Percentiles rank a stretch among this genome's conserved stretches.
These are phyloP conservation scores for Plasmopara halstedii DNA, from an alignment of 352 stramenopile genomes.

Conservation along the genomic window DNA sequence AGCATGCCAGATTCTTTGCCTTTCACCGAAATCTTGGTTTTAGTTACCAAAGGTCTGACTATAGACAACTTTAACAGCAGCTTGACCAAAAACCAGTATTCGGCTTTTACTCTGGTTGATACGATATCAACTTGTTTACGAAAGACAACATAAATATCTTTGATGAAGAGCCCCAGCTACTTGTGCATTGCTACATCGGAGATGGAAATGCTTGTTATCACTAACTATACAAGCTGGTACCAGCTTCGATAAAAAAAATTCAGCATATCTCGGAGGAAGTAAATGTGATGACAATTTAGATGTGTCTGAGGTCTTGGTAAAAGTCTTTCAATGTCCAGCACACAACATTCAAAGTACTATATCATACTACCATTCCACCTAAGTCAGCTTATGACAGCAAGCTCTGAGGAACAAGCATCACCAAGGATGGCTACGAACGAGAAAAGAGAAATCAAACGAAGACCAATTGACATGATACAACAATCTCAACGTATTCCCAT, in stretches of 20 bases:
- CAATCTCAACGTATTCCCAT: not conserved
- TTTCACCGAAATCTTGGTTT: not conserved
- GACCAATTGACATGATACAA: not conserved
- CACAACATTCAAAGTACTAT: not conserved
- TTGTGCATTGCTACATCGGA: not conserved
- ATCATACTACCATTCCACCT: not conserved
- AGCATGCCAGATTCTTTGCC: not conserved
- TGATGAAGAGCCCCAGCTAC: not conserved
- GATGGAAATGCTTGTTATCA: not conserved
- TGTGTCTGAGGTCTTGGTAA: not conserved
- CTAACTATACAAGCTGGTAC: not conserved
- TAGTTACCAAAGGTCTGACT: not conserved
- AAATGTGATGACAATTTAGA: not conserved
- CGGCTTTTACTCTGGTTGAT: not conserved
- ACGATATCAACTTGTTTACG: not conserved
- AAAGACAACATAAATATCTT: not conserved
- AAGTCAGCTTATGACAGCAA: not conserved
- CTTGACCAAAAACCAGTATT: not conserved
- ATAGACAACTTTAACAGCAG: not conserved
- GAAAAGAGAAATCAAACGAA: not conserved
- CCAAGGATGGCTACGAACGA: not conserved
- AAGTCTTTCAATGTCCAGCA: not conserved
- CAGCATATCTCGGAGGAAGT: not conserved
- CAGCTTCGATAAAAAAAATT: not conserved
- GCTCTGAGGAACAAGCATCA: not conserved